Base-by-base conservation (phyloP, 768 basidiomycete genomes). In the Tylopilus balloui region DNA sequence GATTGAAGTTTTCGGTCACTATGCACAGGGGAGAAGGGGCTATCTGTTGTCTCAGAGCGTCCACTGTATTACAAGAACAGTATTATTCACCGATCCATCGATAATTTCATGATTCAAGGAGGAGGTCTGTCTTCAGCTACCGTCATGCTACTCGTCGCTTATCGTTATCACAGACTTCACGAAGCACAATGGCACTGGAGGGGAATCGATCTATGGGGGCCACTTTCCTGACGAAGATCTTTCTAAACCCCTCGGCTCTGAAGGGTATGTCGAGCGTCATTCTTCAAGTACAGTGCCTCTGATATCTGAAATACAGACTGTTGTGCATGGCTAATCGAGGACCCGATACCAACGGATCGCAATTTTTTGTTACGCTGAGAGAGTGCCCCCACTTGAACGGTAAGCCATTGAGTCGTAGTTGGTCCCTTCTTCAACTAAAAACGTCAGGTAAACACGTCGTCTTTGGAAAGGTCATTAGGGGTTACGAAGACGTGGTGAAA, bases 291-390 rank as follows among this genome's bases (percentile, higher is more conserved):
- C 4, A 12, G 14, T 25, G n/a, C 37, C 19, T 12, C 13, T 27
- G 2, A 50, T 31, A 6, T 34, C 21, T 31, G 14, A 15, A 20
- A 34, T 36, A n/a, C 56, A 84, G 81, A 12, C 69, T 94, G 23
- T 71, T 95, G 11, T 90, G 88, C 59, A 95, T 94, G 92, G 92
- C 92, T 10, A 95, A 95, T 65, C 78, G 79, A 54, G 88, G 88
- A 3, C 82, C 86, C 1, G 73, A 87, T 67, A 93, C 92, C 29
- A 94, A 93, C 55, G 83, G 84, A 31, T 88, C 85, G 1, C 92
- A 94, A 55, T 94, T 86, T 63, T 93, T 94, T 63, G 73, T 93
- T 53, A 91, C 92, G 19, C 75, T 94, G 11, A 74, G 78, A n/a
- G 76, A 79, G 14, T 82, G 86, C 52, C 79, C 83, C 4, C 88